Conservation (phyloP, 768 basidiomycete species). For the Tricholoma flavovirens region DNA sequence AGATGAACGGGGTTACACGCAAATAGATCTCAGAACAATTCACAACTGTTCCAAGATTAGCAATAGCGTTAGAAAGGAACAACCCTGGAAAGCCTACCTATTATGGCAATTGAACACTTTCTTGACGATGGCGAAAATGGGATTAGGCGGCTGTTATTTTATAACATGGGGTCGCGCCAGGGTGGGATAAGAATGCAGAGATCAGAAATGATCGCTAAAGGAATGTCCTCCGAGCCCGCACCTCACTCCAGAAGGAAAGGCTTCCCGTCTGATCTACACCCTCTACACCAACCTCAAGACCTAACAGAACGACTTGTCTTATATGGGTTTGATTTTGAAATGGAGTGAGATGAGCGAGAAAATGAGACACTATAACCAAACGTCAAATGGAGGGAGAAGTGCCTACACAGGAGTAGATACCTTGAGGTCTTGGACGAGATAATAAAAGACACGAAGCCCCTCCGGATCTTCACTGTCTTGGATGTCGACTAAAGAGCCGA, state of each 20-base stretch:
- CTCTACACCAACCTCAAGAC: constrained; percentile 10
- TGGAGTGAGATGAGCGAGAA: constrained; percentile 97
- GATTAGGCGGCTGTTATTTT: constrained; percentile 4
- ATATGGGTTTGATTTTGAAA: constrained; percentile 99
- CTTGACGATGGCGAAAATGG: constrained; percentile 26
- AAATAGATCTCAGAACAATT: not conserved
- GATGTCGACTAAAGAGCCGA: constrained; percentile 94
- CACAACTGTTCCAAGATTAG: not conserved
- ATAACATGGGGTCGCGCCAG: constrained; percentile 2
- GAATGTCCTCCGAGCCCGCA: constrained; percentile 5
- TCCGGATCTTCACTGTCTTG: constrained; percentile 97
- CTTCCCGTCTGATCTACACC: not conserved
- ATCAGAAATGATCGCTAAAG: not conserved
- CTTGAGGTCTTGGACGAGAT: constrained; percentile 96
- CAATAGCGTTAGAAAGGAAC: not conserved
- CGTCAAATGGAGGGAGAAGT: constrained; percentile 2
- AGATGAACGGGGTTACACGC: not conserved
- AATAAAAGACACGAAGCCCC: constrained; percentile 96
- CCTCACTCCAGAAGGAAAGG: constrained; percentile 3
- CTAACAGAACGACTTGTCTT: constrained; percentile 19
- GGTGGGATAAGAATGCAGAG: not conserved
- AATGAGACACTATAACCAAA: constrained; percentile 73
- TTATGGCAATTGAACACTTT: constrained; percentile 35
- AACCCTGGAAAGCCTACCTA: constrained; percentile 22
- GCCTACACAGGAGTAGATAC: constrained; percentile 33